A percentile compares a stretch with the other conserved stretches of the same genome.
Conservation (phyloP, 140 eudicot species). For the Bidens hawaiensis region DNA sequence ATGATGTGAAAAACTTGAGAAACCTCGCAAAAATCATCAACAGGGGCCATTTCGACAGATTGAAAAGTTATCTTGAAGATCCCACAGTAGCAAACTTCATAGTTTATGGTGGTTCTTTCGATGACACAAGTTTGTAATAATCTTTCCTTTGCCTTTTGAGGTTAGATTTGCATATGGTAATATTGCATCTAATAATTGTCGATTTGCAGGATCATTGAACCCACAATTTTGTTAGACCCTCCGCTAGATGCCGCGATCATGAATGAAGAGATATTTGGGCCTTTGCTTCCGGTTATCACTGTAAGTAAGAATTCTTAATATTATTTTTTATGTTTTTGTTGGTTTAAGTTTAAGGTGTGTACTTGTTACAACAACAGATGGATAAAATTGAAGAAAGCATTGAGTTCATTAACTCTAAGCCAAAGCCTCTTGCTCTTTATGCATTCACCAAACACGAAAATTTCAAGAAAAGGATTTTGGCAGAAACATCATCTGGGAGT, state of each 20-base stretch:
- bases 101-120: slow-evolving; percentile 77
- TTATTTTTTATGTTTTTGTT: neutral
- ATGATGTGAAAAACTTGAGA: slow-evolving; percentile 45
- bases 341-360: neutral
- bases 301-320: slow-evolving; percentile 29
- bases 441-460: slow-evolving; percentile 65
- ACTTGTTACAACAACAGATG: slow-evolving; percentile 43
- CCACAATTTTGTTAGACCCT: slow-evolving; percentile 86
- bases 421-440: slow-evolving; percentile 78
- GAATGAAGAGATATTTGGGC: slow-evolving; percentile 94
- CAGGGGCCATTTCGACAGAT: slow-evolving; percentile 66
- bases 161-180: neutral
- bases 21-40: slow-evolving; percentile 57
- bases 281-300: slow-evolving; percentile 85
- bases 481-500: slow-evolving; percentile 85
- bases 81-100: slow-evolving; percentile 61
- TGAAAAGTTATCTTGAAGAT: slow-evolving; percentile 67
- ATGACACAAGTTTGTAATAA: slow-evolving; percentile 53
- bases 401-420: slow-evolving; percentile 67
- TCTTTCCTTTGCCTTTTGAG: neutral
- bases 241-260: slow-evolving; percentile 80
- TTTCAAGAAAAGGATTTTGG: slow-evolving; percentile 47
- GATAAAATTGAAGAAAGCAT: slow-evolving; percentile 71
- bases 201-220: slow-evolving; percentile 61
- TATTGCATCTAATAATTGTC: neutral